Evolutionary conservation across 441 rosid species (phyloP).

Genomic region (Euphorbia corollata): DNA sequence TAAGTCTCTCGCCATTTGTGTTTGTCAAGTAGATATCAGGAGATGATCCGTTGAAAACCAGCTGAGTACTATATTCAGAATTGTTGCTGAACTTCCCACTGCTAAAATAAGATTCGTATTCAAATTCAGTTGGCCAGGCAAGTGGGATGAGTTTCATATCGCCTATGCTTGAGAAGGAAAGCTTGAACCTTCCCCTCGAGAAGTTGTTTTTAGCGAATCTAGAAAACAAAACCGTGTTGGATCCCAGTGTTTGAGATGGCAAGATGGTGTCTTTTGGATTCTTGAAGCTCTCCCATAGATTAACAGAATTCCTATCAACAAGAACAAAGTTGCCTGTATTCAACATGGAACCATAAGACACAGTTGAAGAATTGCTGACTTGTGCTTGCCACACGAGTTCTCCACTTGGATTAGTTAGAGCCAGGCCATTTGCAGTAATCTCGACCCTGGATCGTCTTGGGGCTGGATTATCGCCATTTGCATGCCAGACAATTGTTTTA

Average conservation of each 20-base stretch:
- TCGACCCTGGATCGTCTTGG: slow-evolving; percentile 12
- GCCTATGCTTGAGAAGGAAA: slow-evolving; percentile 12
- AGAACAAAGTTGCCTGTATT: slow-evolving; percentile 21
- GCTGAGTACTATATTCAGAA: neutral
- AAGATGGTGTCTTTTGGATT: slow-evolving; percentile 21
- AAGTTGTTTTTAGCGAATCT: slow-evolving; percentile 16
- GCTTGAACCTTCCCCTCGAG: slow-evolving; percentile 18
- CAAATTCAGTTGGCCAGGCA: slow-evolving; percentile 11
- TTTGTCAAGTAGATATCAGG: neutral
- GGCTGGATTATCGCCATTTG: neutral
- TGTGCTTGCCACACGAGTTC: neutral
- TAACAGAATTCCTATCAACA: neutral
- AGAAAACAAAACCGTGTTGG: slow-evolving; percentile 8
- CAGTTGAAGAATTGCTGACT: neutral
- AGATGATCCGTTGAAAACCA: slow-evolving; percentile 13
- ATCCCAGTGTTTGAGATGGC: slow-evolving; percentile 14
- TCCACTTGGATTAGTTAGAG: slow-evolving; percentile 12
- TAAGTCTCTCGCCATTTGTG: neutral
- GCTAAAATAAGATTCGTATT: neutral
- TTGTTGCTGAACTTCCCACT: neutral
- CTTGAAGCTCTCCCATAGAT: slow-evolving; percentile 20
- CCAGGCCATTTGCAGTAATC: slow-evolving; percentile 9
- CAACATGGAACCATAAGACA: slow-evolving; percentile 13
- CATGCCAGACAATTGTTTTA: slow-evolving; percentile 16
- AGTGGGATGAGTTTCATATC: slow-evolving; percentile 14